Percentiles rank a stretch among this genome's conserved stretches.
Evolutionary conservation across 441 rosid genomes (phyloP).

Genomic region (Rhodomyrtus psidioides): DNA sequence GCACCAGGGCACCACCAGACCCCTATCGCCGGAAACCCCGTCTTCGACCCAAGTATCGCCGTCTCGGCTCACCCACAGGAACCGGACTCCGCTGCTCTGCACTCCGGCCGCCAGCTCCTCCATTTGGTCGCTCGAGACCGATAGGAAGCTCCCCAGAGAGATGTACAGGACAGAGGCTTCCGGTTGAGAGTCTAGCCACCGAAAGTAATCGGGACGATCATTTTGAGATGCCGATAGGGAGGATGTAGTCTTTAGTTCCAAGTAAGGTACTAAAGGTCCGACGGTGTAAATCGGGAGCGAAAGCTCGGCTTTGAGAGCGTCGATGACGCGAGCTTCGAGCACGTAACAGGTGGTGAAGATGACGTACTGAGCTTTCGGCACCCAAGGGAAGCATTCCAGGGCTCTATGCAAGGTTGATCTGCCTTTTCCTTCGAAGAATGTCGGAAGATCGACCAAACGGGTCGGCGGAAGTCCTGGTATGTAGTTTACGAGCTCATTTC

Average conservation of each 20-base stretch:
- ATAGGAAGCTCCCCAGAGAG: constrained; percentile 19
- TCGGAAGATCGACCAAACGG: constrained; percentile 8
- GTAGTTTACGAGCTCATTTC: constrained; percentile 7
- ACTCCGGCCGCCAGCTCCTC: constrained; percentile 11
- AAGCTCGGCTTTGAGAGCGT: neutral
- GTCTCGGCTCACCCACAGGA: constrained; percentile 8
- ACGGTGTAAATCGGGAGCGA: neutral
- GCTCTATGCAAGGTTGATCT: neutral
- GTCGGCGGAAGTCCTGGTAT: constrained; percentile 5
- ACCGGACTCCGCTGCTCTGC: constrained; percentile 9
- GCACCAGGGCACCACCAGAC: constrained; percentile 22
- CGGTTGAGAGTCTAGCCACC: constrained; percentile 7
- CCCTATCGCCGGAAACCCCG: neutral
- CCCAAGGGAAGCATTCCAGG: neutral
- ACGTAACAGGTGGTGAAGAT: constrained; percentile 4
- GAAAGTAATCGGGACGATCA: neutral
- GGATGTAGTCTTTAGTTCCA: neutral
- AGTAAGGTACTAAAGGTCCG: constrained; percentile 9
- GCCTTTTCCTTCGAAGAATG: neutral
- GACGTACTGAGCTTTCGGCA: constrained; percentile 1
- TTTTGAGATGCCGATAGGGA: neutral
- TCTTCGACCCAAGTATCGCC: neutral
- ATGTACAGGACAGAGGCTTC: constrained; percentile 11
- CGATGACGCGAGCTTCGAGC: constrained; percentile 1
- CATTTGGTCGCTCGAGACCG: constrained; percentile 10